Evolutionary conservation across 1,139 yeast species (phyloP).

Genomic region (Saccharomyces hybrid): DNA sequence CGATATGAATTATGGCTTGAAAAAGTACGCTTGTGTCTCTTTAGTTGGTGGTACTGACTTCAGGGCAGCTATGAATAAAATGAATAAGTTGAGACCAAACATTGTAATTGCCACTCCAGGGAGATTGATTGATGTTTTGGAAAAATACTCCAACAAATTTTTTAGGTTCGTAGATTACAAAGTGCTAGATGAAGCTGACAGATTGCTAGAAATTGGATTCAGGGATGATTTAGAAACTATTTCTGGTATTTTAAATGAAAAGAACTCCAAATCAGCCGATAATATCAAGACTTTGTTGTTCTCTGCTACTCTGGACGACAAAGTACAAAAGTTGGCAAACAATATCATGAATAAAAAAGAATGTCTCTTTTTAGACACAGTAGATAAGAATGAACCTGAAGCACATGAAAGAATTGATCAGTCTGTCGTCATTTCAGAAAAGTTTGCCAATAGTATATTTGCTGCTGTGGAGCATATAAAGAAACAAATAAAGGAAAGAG

Average conservation of each 20-base stretch:
- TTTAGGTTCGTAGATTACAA: constrained; percentile 54
- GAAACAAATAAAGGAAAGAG: constrained; percentile 23
- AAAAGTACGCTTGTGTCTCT: constrained; percentile 34
- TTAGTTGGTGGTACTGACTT: constrained; percentile 48
- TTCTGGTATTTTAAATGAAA: constrained; percentile 39
- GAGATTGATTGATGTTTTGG: constrained; percentile 58
- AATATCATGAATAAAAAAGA: constrained; percentile 51
- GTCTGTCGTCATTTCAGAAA: constrained; percentile 44
- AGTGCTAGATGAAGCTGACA: constrained; percentile 85
- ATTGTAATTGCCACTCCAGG: constrained; percentile 91
- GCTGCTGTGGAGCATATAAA: constrained; percentile 47
- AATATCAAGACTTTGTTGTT: constrained; percentile 62
- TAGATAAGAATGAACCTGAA: constrained; percentile 65
- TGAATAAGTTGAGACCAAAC: constrained; percentile 34
- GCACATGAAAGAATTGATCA: constrained; percentile 74
- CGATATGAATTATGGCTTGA: constrained; percentile 26
- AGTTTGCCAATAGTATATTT: constrained; percentile 43
- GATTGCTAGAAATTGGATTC: constrained; percentile 72
- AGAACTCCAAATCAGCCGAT: constrained; percentile 33
- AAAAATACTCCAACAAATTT: constrained; percentile 40
- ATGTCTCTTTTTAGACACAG: constrained; percentile 68
- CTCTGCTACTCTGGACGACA: constrained; percentile 78
- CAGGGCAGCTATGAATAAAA: constrained; percentile 33
- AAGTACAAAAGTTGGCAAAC: constrained; percentile 59
- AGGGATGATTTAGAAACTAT: constrained; percentile 54